Conservation (phyloP, 495 filamentous ascomycete genomes). For the Staphylotrichum longicolle region DNA sequence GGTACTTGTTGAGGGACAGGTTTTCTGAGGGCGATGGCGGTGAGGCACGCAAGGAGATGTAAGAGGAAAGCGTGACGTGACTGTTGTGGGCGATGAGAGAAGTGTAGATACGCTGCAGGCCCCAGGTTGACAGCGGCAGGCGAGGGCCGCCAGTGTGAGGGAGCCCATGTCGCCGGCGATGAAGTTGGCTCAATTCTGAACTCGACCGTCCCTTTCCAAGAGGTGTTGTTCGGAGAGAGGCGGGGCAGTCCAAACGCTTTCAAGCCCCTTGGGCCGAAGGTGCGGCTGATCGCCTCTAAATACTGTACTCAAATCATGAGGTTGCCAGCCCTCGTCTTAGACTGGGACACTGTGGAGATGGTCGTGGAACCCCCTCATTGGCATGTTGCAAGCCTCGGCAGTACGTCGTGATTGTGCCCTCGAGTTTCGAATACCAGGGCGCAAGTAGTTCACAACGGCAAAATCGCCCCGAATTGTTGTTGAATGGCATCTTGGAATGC, state of each 20-base stretch:
- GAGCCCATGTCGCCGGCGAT: constrained; percentile 1
- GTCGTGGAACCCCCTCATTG: no score
- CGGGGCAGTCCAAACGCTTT: no score
- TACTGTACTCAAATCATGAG: background rate
- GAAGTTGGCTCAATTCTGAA: background rate
- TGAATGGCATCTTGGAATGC: no score
- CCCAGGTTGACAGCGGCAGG: constrained; percentile 7
- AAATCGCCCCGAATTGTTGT: no score
- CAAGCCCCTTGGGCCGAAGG: no score
- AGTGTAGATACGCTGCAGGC: background rate
- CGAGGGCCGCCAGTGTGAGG: background rate
- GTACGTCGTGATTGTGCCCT: no score
- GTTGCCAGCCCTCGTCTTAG: background rate
- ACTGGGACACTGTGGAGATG: no score
- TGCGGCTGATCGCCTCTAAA: background rate
- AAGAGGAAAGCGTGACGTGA: constrained; percentile 3
- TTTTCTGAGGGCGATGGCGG: constrained; percentile 3
- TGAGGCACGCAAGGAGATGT: background rate
- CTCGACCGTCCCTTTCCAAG: background rate
- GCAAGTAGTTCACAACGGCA: no score
- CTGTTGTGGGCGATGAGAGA: background rate
- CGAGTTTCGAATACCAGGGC: no score
- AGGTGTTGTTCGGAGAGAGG: no score
- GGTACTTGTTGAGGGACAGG: constrained; percentile 15
- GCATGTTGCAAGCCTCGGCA: no score